Evolutionary conservation across 345 rosid species (phyloP).

Genomic region (Bretschneidera sinensis): DNA sequence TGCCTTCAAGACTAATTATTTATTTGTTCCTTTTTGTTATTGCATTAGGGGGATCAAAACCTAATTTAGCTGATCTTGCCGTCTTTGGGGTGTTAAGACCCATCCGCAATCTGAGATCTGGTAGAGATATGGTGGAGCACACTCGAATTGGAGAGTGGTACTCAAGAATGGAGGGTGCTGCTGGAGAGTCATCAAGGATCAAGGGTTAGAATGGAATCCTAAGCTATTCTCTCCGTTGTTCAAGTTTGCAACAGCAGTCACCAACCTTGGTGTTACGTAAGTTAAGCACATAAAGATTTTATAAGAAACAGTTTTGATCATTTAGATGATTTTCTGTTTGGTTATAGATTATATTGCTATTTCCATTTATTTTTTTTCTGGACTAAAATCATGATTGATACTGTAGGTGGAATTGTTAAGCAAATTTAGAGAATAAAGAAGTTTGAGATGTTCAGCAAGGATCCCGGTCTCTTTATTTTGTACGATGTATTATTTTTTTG

Average conservation of each 20-base stretch:
- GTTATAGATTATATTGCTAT: background rate
- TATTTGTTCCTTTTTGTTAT: background rate
- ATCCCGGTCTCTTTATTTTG: background rate
- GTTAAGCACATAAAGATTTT: background rate
- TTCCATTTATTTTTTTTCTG: background rate
- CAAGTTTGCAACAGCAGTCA: background rate
- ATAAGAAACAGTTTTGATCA: background rate
- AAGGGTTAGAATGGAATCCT: slow-evolving; percentile 1
- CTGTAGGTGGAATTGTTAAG: background rate
- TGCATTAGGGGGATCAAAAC: slow-evolving; percentile 48
- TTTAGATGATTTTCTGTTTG: too few species aligned
- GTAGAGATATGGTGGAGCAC: slow-evolving; percentile 69
- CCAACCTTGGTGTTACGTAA: background rate
- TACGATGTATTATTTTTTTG: background rate
- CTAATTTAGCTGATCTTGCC: slow-evolving; percentile 65
- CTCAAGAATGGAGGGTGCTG: slow-evolving; percentile 52
- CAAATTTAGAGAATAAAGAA: background rate
- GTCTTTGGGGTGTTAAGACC: slow-evolving; percentile 67
- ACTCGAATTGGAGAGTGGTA: slow-evolving; percentile 69
- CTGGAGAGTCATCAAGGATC: slow-evolving; percentile 48
- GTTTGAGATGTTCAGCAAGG: background rate
- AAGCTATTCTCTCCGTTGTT: background rate
- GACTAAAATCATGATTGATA: background rate
- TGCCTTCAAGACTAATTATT: background rate
- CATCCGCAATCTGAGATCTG: slow-evolving; percentile 52